These are phyloP conservation scores for Fomitopsis palustris DNA, from an alignment of 1,284 basidiomycete genomes.

Conservation along the genomic window DNA sequence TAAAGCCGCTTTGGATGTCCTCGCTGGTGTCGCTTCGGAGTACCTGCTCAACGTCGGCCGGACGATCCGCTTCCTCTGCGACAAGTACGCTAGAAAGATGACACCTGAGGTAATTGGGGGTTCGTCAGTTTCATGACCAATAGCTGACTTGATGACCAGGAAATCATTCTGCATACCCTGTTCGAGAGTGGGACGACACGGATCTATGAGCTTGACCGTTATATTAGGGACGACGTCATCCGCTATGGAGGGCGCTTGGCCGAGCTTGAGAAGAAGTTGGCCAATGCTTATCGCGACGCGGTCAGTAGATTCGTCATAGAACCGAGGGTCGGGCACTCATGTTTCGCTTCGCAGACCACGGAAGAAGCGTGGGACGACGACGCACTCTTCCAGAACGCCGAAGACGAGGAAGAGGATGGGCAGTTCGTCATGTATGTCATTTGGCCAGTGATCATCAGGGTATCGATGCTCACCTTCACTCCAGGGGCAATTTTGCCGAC, in stretches of 20 bases:
- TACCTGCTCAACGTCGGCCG: constrained; percentile 85
- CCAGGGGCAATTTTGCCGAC: constrained; percentile 83
- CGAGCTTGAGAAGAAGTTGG: constrained; percentile 85
- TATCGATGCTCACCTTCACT: background rate
- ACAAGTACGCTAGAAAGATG: constrained; percentile 80
- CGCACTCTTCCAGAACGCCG: constrained; percentile 65
- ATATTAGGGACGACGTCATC: constrained; percentile 88
- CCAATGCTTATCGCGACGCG: constrained; percentile 78
- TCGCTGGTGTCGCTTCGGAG: constrained; percentile 79
- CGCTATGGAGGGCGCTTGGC: constrained; percentile 74
- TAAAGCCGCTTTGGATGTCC: constrained; percentile 71
- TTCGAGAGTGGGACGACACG: constrained; percentile 83
- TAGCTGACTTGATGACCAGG: constrained; percentile 40
- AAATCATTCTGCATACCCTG: constrained; percentile 88
- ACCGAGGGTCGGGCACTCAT: background rate
- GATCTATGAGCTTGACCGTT: constrained; percentile 77
- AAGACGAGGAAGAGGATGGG: constrained; percentile 76
- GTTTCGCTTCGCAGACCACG: constrained; percentile 38
- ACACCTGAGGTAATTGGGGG: constrained; percentile 62
- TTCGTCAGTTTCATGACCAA: background rate
- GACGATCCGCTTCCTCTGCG: constrained; percentile 78
- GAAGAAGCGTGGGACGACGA: constrained; percentile 73
- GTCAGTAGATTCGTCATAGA: constrained; percentile 35
- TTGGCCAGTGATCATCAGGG: constrained; percentile 4
- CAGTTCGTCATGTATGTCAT: constrained; percentile 61